These are phyloP conservation scores for Chlorencoelia australis DNA, from an alignment of 2,329 filamentous ascomycete species.

Conservation along the genomic window DNA sequence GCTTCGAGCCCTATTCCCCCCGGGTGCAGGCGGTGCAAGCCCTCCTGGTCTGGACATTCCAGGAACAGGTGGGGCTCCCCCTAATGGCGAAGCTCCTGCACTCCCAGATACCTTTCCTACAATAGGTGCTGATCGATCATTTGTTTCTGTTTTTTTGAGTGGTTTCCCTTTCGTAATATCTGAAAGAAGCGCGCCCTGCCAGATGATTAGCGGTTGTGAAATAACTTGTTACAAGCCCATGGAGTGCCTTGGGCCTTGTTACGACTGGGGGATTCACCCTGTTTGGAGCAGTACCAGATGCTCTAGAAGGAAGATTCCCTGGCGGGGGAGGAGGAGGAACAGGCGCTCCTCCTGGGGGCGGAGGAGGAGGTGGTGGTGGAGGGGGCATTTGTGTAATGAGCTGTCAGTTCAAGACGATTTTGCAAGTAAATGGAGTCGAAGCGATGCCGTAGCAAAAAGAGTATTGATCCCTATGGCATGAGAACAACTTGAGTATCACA, in stretches of 20 bases:
- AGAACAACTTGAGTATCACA: no score
- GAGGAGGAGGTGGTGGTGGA: slow-evolving; percentile 57
- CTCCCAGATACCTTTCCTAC: slow-evolving; percentile 47
- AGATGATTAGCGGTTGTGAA: slow-evolving; percentile 18
- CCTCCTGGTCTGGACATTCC: slow-evolving; percentile 48
- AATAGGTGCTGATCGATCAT: slow-evolving; percentile 79
- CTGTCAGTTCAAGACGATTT: no score
- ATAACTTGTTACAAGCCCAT: slow-evolving; percentile 16
- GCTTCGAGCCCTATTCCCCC: slow-evolving; percentile 60
- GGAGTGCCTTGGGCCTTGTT: slow-evolving; percentile 13
- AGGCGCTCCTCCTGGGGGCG: slow-evolving; percentile 45
- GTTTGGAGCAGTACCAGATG: slow-evolving; percentile 44
- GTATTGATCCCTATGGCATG: no score
- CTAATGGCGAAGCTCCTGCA: slow-evolving; percentile 50
- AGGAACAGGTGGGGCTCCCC: slow-evolving; percentile 75
- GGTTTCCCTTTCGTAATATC: slow-evolving; percentile 76
- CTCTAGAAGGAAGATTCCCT: slow-evolving; percentile 43
- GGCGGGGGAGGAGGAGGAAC: slow-evolving; percentile 58
- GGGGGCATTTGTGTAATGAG: slow-evolving; percentile 33
- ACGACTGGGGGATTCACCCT: slow-evolving; percentile 44
- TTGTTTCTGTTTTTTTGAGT: slow-evolving; percentile 80
- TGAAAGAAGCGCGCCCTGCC: slow-evolving; percentile 70
- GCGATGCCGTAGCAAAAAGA: no score
- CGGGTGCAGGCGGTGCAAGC: slow-evolving; percentile 62
- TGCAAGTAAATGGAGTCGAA: no score